Evolutionary conservation across 1,139 yeast genomes (phyloP), one percentile per base, ranked within the genome.

Genomic region (Saccharomyces hybrid): DNA sequence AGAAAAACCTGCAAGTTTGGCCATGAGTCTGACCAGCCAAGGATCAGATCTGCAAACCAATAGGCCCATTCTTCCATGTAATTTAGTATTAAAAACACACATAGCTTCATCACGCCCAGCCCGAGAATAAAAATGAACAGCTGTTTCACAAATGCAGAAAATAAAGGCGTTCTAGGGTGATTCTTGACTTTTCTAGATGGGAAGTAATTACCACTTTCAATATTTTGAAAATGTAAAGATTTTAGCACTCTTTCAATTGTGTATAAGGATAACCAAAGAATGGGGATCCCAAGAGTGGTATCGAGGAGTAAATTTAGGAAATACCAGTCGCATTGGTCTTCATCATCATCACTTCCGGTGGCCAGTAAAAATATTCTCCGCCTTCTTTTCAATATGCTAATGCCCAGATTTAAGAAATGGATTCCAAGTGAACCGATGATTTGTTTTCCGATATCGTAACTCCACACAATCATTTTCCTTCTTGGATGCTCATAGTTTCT

Each of bases 261-360:
- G 51, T 73, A 71, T 14, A 85, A 71, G 47, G 74, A 70, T 16
- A 68, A 68, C 82, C 86, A 90, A 47, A 93, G 75, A 3, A 91
- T 78, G 26, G 95, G 95, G 1, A 90, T 95, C 0, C 99, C 99
- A n/a, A 91, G 77, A 0, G 99, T 93, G 49, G 98, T 91, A 69
- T 93, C 99, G 66, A 91, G 80, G 23, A 91, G 77, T 47, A 91
- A 81, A 65, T 88, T 93, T 53, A 93, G 75, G 64, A 93, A 91
- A 72, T 93, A 93, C 95, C 97, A 91, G 61, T 86, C 89, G 66
- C 95, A 87, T 7, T 91, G 91, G 61, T 85, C 76, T 41, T 73
- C 76, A 26, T 69, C 71, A 11, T 67, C 72, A 9, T 66, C 71
- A 32, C 65, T 56, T 59, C 4, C 56, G 61, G 31, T 41, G 20